Evolutionary conservation across 768 basidiomycete genomes (phyloP), one percentile per base, ranked within the genome.

Genomic region (Tubosaeta sp.): DNA sequence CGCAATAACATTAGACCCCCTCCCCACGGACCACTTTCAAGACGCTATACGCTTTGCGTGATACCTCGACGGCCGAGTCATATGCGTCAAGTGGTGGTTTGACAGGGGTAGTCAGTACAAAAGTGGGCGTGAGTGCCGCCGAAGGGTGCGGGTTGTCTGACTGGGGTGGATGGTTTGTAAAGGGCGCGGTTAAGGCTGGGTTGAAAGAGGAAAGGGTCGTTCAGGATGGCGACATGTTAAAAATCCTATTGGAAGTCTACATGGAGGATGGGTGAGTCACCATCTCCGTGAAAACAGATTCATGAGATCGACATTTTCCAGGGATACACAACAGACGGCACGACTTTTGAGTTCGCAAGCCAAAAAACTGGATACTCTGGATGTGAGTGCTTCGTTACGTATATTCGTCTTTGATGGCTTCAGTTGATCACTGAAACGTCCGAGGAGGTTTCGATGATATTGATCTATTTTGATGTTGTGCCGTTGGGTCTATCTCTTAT

Each of bases 21-120:
- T 52, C 48, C n/a, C 29, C 49, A 25, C 49, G 39, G 11, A 69
- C 74, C 18, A 89, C 87, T 0, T 76, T 97, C 2, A 67, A 78
- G 7, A 73, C 78, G 1, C 80, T 97, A 7, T 76, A 82, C 52
- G 77, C 80, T 32, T 69, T 96, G 10, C 77, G 78, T 45, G 94
- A 97, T 63, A 73, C 80, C 0, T 71, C 79, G 0, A 87, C 90
- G 3, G 90, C 93, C 0, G 91, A 95, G 63, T 78, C 84, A 5
- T 96, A 94, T 67, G 95, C 94, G 60, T 79, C 86, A 1, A 80
- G 87, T 29, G 84, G 83, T 16, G 91, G 94, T 5, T 79, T 82
- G 35, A 45, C 35, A 1, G 65, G 65, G 19, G 78, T 95, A 21
- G 71, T 96, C 84, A 34, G 82, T 77, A 21, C 77, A 74, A 60